Base-by-base conservation (phyloP, 164 flowering plant species). In the Vitis rotundifolia region DNA sequence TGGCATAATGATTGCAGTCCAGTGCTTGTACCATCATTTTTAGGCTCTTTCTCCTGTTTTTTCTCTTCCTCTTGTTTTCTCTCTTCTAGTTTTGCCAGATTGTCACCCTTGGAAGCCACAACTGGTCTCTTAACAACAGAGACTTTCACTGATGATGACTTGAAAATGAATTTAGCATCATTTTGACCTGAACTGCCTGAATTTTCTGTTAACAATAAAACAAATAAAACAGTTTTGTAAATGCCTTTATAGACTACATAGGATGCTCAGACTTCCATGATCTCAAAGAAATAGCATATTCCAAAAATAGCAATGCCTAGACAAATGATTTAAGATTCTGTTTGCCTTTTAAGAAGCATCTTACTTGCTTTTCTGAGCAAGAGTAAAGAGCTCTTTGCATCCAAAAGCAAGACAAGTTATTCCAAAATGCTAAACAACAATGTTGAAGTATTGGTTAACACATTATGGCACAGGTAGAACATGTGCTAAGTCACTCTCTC, bases 1-100 rank as follows among this genome's bases (percentile, higher is more conserved):
- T 83, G 82, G 64, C 74, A 77, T 9, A 85, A 61, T 1, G 84
- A 78, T 15, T 19, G 78, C 5, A 85, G 77, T 56, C 78, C 86
- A 13, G 59, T 71, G 73, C 77, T 73, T 19, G 75, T 14, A 51
- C 9, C 73, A 16, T 47, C 18, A 13, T 16, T 47, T 11, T 18
- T 49, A 1, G 5, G 3, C 12, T 44, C 66, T 10, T 63, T 44
- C 29, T 29, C 37, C 37, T 29, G 37, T 29, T 29, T 29, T 29
- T 55, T 52, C 55, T 28, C 68, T 31, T 69, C 49, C 61, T 15
- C 44, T 37, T 59, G 63, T 47, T 60, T 69, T 12, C 9, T 59
- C 47, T 74, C 77, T 44, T 64, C 70, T n/a, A 62, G 16, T 62
- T 69, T 66, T n/a, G 55, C 57, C 11, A 9, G 29, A 49, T 51